Conservation (phyloP, 441 rosid genomes). For the Syzygium malaccense region DNA sequence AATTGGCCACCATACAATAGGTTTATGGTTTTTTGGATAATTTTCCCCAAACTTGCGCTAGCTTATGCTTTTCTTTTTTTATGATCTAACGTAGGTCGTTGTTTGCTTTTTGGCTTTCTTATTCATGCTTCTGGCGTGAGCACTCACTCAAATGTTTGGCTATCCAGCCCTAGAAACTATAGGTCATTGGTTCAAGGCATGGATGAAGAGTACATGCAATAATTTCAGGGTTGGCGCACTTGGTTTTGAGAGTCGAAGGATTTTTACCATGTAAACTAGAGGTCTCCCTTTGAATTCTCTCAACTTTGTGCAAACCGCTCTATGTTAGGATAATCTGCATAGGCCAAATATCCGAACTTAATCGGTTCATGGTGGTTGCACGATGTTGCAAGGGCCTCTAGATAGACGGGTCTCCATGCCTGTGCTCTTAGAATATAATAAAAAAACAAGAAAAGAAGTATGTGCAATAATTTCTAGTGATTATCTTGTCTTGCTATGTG, state of each 20-base stretch:
- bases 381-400: too few relatives aligned
- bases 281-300: too few relatives aligned
- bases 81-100: background rate
- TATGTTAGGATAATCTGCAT: background rate
- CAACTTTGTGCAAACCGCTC: background rate
- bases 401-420: too few relatives aligned
- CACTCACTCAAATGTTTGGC: background rate
- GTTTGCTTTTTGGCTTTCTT: background rate
- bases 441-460: background rate
- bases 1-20: too few relatives aligned
- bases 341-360: too few relatives aligned
- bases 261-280: background rate
- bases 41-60: background rate
- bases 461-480: background rate
- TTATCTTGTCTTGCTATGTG: too few relatives aligned
- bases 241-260: background rate
- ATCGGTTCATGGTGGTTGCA: too few relatives aligned
- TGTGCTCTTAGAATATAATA: too few relatives aligned
- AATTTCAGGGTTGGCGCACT: rapidly evolving
- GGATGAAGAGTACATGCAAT: background rate
- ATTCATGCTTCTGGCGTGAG: background rate
- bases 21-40: background rate
- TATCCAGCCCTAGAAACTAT: background rate
- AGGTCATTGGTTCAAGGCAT: background rate
- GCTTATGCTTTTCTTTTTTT: background rate